phyloP scores from a whole-genome alignment of 169 alveolate genomes.

The Cyclospora cayetanensis region DNA sequence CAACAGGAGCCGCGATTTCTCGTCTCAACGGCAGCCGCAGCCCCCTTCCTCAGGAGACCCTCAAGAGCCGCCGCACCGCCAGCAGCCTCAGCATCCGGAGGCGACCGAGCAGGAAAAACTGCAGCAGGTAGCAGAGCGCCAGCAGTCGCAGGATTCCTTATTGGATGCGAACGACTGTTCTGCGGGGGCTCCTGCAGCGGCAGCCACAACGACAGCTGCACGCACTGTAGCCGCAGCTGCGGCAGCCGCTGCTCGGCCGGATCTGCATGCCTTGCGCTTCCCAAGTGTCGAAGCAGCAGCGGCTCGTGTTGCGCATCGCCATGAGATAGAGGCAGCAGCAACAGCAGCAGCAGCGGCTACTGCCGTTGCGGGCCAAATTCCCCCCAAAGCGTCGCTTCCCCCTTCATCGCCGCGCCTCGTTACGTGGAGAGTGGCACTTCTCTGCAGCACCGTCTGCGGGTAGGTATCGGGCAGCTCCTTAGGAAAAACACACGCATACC shows the following conservation, averaged over 20 bases:
- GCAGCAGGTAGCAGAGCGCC: too few species aligned
- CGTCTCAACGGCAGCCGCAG: too few species aligned
- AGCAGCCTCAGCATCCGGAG: too few species aligned
- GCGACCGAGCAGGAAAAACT: too few species aligned
- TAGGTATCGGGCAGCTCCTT: too few species aligned
- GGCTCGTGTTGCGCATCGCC: conserved; percentile 12
- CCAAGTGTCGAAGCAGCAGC: conserved; percentile 17
- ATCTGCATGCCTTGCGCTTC: background rate
- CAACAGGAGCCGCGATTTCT: too few species aligned
- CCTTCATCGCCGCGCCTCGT: conserved; percentile 8
- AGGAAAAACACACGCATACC: too few species aligned
- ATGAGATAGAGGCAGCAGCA: conserved; percentile 6
- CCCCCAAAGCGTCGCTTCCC: background rate
- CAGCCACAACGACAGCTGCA: background rate
- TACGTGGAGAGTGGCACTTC: background rate
- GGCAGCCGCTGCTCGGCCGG: conserved; percentile 4
- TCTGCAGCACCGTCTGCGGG: background rate
- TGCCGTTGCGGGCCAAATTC: background rate
- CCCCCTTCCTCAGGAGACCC: too few species aligned
- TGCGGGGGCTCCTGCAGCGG: background rate
- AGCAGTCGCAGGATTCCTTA: too few species aligned
- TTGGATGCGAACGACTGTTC: too few species aligned
- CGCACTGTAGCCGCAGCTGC: background rate
- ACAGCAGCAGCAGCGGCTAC: background rate
- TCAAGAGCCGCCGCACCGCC: too few species aligned